These are phyloP conservation scores for Colletotrichum australisinense DNA, from an alignment of 2,329 filamentous ascomycete genomes.

Conservation along the genomic window DNA sequence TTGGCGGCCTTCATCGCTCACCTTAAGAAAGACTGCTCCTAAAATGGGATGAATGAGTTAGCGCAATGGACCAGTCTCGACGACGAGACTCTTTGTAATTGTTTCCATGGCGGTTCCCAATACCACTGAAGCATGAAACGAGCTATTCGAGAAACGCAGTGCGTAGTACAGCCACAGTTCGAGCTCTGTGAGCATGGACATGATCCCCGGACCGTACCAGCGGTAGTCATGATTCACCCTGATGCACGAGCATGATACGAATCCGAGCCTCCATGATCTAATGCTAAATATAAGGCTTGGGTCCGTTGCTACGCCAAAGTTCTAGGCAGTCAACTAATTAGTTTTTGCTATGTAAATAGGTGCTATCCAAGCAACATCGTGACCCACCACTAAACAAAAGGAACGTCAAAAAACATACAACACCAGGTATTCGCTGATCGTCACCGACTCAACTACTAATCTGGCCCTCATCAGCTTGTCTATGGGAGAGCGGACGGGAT, in stretches of 20 bases:
- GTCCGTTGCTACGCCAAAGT: constrained; percentile 44
- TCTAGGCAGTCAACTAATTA: constrained; percentile 39
- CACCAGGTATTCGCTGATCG: no score
- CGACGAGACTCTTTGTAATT: constrained; percentile 38
- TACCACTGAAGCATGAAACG: constrained; percentile 35
- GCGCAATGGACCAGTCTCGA: constrained; percentile 32
- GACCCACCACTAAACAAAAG: no score
- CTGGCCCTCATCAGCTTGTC: no score
- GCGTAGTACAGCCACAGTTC: constrained; percentile 38
- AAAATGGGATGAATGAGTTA: constrained; percentile 38
- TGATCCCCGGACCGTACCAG: constrained; percentile 39
- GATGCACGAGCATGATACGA: constrained; percentile 48
- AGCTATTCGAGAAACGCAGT: constrained; percentile 39
- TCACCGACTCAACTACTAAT: no score
- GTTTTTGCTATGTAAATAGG: no score
- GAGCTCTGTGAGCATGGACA: constrained; percentile 39
- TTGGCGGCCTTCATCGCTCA: constrained; percentile 38
- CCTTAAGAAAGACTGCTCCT: constrained; percentile 36
- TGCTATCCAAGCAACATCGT: no score
- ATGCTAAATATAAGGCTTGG: constrained; percentile 50
- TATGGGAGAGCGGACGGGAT: no score
- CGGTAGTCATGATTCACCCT: constrained; percentile 37
- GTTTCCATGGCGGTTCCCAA: constrained; percentile 38
- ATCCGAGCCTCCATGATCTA: constrained; percentile 51
- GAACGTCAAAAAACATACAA: no score